Base-by-base conservation (phyloP, 2,329 filamentous ascomycete genomes). In the Pseudogymnoascus sp. region DNA sequence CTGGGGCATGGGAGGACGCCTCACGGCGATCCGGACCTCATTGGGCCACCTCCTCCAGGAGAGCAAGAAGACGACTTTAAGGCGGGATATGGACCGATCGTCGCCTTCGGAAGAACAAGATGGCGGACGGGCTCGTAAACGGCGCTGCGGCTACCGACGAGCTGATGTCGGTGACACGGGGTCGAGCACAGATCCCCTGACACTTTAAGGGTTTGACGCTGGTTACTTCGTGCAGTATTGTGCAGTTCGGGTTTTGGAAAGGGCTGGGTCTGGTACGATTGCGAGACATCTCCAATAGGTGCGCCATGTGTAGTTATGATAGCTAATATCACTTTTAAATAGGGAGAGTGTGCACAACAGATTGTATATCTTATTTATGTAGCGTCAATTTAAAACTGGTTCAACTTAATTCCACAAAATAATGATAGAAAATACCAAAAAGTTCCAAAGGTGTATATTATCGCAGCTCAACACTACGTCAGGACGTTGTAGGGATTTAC, bases 1-100 rank as follows among this genome's bases (percentile, higher is more conserved):
- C 56, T 76, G 73, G 74, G 74, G 73, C 0, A 69, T 65, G 24
- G 66, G 68, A 26, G 41, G 62, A 31, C 71, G 73, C 4, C 62
- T 77, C n/a, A 60, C 65, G 1, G 65, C 66, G 2, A 73, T 77
- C 50, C 66, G 63, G 16, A 26, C 64, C 1, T 64, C 67, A 4
- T 59, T 70, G 61, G 65, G 70, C 56, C 59, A 14, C 26, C 68
- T 71, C 33, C 65, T 69, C 50, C 67, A 71, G 59, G 66, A 69
- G 64, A 38, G 14, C 14, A 38, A 65, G 60, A 46, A 67, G 64
- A 64, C 28, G 46, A 60, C 66, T 26, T 67, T 65, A 46, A 40
- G 65, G 62, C 59, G 28, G 40, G 66, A 63, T 37, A 70, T 66
- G 64, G 61, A 63, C 41, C 62, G 64, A 33, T 50, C 46, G 41